Evolutionary conservation across 1,139 yeast genomes (phyloP).

Genomic region (Scheffersomyces titani): DNA sequence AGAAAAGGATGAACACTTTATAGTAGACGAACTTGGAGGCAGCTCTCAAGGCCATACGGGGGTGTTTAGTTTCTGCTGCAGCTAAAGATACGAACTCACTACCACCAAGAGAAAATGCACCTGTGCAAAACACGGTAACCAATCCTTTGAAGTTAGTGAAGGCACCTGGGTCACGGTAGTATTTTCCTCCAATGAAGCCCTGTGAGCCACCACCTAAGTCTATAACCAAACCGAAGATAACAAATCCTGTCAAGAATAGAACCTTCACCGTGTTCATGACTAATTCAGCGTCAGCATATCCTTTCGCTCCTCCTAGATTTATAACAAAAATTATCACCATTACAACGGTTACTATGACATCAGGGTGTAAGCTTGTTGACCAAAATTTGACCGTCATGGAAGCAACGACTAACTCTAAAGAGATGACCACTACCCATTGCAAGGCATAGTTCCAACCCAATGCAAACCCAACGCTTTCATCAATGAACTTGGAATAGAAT

Average conservation of each 20-base stretch:
- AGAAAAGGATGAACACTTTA: conserved; percentile 22
- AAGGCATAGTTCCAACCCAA: conserved; percentile 40
- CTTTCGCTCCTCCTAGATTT: conserved; percentile 28
- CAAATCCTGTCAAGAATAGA: conserved; percentile 24
- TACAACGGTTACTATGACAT: conserved; percentile 30
- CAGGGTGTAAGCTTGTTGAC: conserved; percentile 26
- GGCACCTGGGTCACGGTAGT: conserved; percentile 30
- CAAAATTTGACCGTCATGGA: conserved; percentile 38
- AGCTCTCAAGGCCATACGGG: conserved; percentile 21
- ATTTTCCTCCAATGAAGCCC: conserved; percentile 30
- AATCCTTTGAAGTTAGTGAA: conserved; percentile 42
- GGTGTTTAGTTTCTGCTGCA: conserved; percentile 25
- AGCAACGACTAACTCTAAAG: conserved; percentile 40
- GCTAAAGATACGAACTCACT: conserved; percentile 26
- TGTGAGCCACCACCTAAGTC: conserved; percentile 28
- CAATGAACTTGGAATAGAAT: conserved; percentile 34
- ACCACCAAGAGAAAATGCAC: conserved; percentile 41
- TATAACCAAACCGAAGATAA: conserved; percentile 30
- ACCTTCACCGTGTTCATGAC: conserved; percentile 23
- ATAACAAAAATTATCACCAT: conserved; percentile 23
- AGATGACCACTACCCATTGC: conserved; percentile 36
- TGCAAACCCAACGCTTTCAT: conserved; percentile 36
- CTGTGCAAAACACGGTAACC: conserved; percentile 40
- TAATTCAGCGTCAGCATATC: conserved; percentile 36
- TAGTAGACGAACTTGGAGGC: conserved; percentile 24